phyloP scores from a whole-genome alignment of 2,329 filamentous ascomycete species.

The Fonsecaea nubica region DNA sequence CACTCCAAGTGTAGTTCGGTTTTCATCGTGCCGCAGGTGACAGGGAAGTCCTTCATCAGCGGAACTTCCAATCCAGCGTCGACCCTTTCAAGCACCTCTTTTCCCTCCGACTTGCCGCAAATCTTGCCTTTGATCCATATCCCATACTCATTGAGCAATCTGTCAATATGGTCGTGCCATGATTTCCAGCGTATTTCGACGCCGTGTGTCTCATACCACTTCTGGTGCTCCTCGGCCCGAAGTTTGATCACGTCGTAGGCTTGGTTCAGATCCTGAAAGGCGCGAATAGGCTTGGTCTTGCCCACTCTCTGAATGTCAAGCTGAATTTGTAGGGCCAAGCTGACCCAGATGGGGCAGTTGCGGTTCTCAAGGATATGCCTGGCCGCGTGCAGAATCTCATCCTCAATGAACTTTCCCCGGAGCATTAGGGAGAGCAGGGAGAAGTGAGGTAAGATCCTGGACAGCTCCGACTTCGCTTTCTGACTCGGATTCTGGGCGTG shows the following conservation, averaged over 20 bases:
- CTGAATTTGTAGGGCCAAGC: slow-evolving; percentile 15
- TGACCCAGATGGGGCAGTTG: slow-evolving; percentile 12
- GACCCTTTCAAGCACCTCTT: not conserved
- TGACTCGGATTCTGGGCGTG: slow-evolving; percentile 15
- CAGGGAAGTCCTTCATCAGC: slow-evolving; percentile 10
- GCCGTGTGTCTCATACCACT: slow-evolving; percentile 3
- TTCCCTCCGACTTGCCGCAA: slow-evolving; percentile 2
- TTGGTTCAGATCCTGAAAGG: slow-evolving; percentile 2
- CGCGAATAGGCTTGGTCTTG: not conserved
- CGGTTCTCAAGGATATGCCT: slow-evolving; percentile 15
- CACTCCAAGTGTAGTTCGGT: slow-evolving; percentile 12
- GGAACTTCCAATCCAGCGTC: slow-evolving; percentile 7
- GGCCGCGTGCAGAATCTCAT: slow-evolving; percentile 17
- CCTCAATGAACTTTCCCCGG: slow-evolving; percentile 9
- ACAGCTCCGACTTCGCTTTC: not conserved
- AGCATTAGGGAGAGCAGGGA: slow-evolving; percentile 14
- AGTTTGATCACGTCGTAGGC: slow-evolving; percentile 7
- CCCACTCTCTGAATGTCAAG: slow-evolving; percentile 11
- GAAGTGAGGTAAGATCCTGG: slow-evolving; percentile 1
- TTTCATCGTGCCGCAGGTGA: slow-evolving; percentile 17
- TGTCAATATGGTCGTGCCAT: not conserved
- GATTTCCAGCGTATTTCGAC: not conserved
- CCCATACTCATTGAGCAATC: not conserved
- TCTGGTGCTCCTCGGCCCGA: slow-evolving; percentile 2
- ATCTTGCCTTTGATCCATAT: slow-evolving; percentile 8